Conservation (phyloP, 176 grass and related monocot genomes). For the Avena insularis region DNA sequence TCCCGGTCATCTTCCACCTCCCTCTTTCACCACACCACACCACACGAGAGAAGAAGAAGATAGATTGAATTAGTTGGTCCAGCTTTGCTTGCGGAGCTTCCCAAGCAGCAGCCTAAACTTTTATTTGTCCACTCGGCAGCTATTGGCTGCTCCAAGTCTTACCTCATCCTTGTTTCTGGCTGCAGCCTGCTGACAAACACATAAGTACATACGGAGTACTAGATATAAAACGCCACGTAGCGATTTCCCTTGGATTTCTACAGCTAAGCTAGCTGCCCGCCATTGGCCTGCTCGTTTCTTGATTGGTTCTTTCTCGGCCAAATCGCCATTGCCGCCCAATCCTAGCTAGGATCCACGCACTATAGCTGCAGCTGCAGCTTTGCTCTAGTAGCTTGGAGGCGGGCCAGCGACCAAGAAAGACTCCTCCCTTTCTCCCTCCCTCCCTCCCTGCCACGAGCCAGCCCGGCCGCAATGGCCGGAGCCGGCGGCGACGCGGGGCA, state of each 20-base stretch:
- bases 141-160: neutral
- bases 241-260: neutral
- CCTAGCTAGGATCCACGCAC: neutral
- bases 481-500: neutral
- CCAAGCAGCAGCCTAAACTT: neutral
- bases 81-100: neutral
- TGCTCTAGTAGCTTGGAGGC: neutral
- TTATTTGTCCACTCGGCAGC: neutral
- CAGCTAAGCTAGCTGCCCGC: neutral
- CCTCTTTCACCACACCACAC: too few species aligned
- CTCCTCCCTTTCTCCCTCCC: neutral
- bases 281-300: neutral
- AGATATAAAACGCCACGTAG: neutral
- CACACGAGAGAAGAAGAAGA: too few species aligned
- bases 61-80: too few species aligned
- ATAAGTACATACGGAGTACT: neutral
- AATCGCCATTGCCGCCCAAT: neutral
- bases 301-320: neutral
- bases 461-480: neutral
- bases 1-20: too few species aligned
- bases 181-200: neutral
- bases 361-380: neutral
- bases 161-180: neutral
- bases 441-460: neutral
- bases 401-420: neutral